These are phyloP conservation scores for Bonia amplexicaulis DNA, from an alignment of 176 grass and related monocot genomes.

Conservation along the genomic window DNA sequence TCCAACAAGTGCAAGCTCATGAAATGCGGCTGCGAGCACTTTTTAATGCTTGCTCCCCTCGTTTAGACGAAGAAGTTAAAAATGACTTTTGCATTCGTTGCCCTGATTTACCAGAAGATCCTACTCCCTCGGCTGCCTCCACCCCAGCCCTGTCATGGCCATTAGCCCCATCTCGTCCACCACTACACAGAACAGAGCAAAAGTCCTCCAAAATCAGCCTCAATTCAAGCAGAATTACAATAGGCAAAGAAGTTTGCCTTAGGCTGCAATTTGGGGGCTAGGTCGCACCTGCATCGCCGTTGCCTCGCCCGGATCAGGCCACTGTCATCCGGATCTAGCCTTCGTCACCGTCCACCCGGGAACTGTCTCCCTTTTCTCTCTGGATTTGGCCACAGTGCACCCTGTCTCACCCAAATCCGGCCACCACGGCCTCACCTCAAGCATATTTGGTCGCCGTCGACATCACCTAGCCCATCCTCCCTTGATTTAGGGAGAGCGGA, in stretches of 20 bases:
- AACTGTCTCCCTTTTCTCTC: no score
- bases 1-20: constrained; percentile 21
- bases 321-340: no score
- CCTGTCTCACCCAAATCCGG: no score
- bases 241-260: not conserved
- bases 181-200: constrained; percentile 38
- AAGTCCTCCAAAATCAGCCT: constrained; percentile 22
- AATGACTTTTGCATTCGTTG: not conserved
- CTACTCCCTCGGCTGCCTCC: constrained; percentile 88
- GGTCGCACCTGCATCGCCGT: no score
- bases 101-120: constrained; percentile 33
- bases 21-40: not conserved
- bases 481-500: no score
- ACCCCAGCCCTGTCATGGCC: constrained; percentile 51
- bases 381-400: no score
- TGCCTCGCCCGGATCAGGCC: no score
- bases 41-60: not conserved
- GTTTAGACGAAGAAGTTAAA: not conserved
- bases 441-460: no score
- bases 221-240: constrained; percentile 30
- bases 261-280: no score
- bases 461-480: no score
- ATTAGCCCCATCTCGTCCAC: constrained; percentile 65
- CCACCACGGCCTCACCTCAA: no score
- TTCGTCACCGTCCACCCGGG: no score